Evolutionary conservation across 2,329 filamentous ascomycete species (phyloP).

Genomic region (Fusarium pseudonygamai): DNA sequence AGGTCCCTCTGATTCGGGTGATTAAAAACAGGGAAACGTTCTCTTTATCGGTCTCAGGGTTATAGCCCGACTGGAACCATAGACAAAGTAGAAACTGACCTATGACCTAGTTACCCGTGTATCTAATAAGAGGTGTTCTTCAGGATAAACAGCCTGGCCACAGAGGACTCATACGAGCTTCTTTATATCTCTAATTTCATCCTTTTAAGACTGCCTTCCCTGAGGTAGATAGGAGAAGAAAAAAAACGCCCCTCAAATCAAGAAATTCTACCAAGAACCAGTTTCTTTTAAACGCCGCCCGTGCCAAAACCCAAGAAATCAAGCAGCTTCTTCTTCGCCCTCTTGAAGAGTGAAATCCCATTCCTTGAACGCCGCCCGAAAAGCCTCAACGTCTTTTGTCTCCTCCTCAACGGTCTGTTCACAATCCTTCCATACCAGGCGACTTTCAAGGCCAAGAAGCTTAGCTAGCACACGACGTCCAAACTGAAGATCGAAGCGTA

Average conservation of each 20-base stretch:
- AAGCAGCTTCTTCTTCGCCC: constrained; percentile 8
- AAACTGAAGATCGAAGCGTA: constrained; percentile 91
- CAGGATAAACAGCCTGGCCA: not conserved
- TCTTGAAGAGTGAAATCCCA: constrained; percentile 79
- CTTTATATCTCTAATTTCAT: not conserved
- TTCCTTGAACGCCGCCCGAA: constrained; percentile 82
- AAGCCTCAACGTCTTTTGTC: constrained; percentile 77
- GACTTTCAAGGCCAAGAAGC: constrained; percentile 79
- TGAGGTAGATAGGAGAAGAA: not conserved
- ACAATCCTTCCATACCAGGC: constrained; percentile 88
- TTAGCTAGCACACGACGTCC: constrained; percentile 89
- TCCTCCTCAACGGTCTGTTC: constrained; percentile 82
- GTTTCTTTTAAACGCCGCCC: constrained; percentile 34
- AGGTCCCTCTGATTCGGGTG: not conserved
- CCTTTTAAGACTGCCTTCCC: not conserved
- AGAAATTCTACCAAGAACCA: constrained; percentile 5
- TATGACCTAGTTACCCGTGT: not conserved
- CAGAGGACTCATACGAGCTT: not conserved
- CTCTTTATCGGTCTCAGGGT: not conserved
- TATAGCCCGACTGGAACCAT: not conserved
- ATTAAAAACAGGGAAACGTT: not conserved
- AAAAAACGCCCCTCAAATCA: not conserved
- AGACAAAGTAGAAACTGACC: not conserved
- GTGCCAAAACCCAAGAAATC: constrained; percentile 14
- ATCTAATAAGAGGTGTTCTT: not conserved